Evolutionary conservation across 2,329 filamentous ascomycete genomes (phyloP).

Genomic region (Emericellopsis cladophorae): DNA sequence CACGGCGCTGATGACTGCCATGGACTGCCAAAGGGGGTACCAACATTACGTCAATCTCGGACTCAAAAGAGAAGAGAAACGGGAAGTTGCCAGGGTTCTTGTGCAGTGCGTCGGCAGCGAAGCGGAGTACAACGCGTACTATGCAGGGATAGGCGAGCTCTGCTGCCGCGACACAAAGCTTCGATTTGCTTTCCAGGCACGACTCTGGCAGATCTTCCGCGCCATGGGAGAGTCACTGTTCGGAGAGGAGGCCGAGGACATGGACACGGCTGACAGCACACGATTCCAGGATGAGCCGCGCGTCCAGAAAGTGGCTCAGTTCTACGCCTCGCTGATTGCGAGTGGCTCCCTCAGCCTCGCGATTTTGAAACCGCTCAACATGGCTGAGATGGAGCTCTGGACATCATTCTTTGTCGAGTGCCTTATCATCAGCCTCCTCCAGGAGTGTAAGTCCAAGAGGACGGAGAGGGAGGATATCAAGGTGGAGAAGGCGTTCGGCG

Average conservation of each 20-base stretch:
- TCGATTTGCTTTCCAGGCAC: constrained; percentile 76
- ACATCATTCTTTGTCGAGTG: constrained; percentile 71
- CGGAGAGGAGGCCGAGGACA: constrained; percentile 48
- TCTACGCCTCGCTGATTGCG: constrained; percentile 38
- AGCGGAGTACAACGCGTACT: constrained; percentile 81
- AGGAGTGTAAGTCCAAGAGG: constrained; percentile 39
- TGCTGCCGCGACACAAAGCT: constrained; percentile 66
- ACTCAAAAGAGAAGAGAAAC: constrained; percentile 74
- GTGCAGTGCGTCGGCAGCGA: constrained; percentile 80
- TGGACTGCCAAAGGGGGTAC: constrained; percentile 74
- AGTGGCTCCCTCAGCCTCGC: constrained; percentile 31
- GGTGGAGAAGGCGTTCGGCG: constrained; percentile 54
- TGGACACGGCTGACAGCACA: constrained; percentile 34
- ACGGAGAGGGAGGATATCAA: constrained; percentile 37
- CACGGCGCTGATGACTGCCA: constrained; percentile 74
- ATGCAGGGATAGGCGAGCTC: constrained; percentile 69
- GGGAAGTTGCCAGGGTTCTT: constrained; percentile 77
- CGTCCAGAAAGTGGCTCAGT: constrained; percentile 37
- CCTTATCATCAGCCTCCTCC: constrained; percentile 62
- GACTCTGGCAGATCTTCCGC: constrained; percentile 76
- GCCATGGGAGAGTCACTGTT: constrained; percentile 72
- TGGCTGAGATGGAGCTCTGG: constrained; percentile 64
- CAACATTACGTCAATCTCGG: constrained; percentile 67
- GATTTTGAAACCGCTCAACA: constrained; percentile 58
- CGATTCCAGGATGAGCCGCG: constrained; percentile 33